phyloP scores from a whole-genome alignment of 495 filamentous ascomycete species.

The Penicillium odoratum region DNA sequence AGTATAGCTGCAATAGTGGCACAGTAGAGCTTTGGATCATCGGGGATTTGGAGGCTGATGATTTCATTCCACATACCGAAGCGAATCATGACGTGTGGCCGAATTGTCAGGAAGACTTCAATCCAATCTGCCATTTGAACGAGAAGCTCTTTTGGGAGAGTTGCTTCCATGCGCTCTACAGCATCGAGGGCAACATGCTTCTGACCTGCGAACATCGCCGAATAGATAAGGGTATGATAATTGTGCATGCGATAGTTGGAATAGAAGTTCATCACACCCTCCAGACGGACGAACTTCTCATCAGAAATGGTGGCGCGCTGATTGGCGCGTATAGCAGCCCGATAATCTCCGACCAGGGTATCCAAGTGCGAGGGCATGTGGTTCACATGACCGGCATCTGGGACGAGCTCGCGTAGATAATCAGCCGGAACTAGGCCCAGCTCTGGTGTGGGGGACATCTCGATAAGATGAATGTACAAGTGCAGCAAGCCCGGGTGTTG shows the following conservation, averaged over 20 bases:
- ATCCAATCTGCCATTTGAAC: constrained; percentile 66
- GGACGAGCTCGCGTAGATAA: constrained; percentile 57
- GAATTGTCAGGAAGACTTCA: constrained; percentile 59
- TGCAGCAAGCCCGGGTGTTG: constrained; percentile 63
- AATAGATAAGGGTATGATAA: constrained; percentile 64
- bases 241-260: constrained; percentile 63
- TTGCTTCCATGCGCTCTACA: constrained; percentile 47
- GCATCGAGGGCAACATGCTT: constrained; percentile 53
- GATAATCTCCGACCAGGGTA: constrained; percentile 62
- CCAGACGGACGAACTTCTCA: constrained; percentile 43
- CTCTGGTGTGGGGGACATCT: constrained; percentile 65
- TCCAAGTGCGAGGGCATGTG: constrained; percentile 72
- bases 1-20: constrained; percentile 58
- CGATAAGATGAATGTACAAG: constrained; percentile 67
- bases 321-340: constrained; percentile 57
- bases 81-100: constrained; percentile 61
- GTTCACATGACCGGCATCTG: constrained; percentile 61
- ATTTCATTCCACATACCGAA: constrained; percentile 66
- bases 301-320: constrained; percentile 56
- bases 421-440: constrained; percentile 53
- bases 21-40: constrained; percentile 55
- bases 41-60: constrained; percentile 43
- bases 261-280: constrained; percentile 61
- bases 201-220: constrained; percentile 66
- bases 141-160: constrained; percentile 55